Conservation (phyloP, 2,329 filamentous ascomycete species). For the Byssochlamys sp. region DNA sequence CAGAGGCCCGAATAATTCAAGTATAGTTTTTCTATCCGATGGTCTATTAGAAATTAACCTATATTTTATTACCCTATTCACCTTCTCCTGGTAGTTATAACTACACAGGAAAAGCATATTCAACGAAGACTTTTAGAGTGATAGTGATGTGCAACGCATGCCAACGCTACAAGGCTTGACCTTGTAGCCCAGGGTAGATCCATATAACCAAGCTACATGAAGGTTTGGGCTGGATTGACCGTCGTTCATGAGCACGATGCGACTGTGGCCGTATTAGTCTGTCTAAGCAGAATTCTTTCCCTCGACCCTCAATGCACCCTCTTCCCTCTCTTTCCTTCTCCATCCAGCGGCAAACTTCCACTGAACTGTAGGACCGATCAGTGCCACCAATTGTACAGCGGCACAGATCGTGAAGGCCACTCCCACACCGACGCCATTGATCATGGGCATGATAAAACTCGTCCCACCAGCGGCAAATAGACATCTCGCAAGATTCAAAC, state of each 20-base stretch:
- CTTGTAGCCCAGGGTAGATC: neutral
- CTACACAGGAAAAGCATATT: neutral
- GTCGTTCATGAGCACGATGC: neutral
- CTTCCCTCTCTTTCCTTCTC: constrained; percentile 17
- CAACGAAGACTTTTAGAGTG: neutral
- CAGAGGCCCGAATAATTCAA: neutral
- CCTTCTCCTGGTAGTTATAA: neutral
- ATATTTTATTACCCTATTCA: neutral
- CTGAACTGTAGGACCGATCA: constrained; percentile 39
- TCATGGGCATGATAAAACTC: constrained; percentile 42
- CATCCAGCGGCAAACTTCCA: constrained; percentile 32
- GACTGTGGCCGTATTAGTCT: too few species aligned
- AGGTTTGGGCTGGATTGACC: too few species aligned
- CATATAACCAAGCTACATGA: too few species aligned
- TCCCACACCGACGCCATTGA: constrained; percentile 39
- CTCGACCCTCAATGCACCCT: constrained; percentile 5
- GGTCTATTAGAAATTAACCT: neutral
- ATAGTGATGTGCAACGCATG: neutral
- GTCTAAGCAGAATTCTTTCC: neutral
- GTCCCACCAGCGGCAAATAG: constrained; percentile 45
- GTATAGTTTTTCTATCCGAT: neutral
- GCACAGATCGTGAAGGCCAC: constrained; percentile 40
- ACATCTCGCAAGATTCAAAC: constrained; percentile 45
- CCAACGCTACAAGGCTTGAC: neutral
- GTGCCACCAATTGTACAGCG: constrained; percentile 34